A percentile compares a stretch with the other conserved stretches of the same genome.
phyloP scores from a whole-genome alignment of 257 asterid species.

The Capsicum chinense region DNA sequence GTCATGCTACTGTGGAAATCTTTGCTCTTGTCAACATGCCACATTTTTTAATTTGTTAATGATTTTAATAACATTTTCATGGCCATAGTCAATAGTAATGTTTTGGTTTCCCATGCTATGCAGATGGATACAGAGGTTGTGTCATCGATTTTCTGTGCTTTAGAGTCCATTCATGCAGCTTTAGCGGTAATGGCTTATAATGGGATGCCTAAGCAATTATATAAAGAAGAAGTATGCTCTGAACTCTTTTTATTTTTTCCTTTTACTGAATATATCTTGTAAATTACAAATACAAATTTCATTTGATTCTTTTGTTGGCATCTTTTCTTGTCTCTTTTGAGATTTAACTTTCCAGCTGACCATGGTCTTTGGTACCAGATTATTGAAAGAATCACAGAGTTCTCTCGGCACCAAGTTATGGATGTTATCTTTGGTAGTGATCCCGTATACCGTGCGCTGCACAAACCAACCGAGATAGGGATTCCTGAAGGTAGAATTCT shows the following conservation, averaged over 20 bases:
- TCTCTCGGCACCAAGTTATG: constrained; percentile 90
- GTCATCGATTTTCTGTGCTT: constrained; percentile 71
- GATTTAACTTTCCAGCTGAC: constrained; percentile 36
- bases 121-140: constrained; percentile 89
- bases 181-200: constrained; percentile 79
- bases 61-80: not conserved
- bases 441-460: constrained; percentile 91
- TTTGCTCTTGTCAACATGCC: not conserved
- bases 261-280: not conserved
- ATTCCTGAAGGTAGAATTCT: constrained; percentile 64
- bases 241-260: not conserved
- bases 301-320: constrained; percentile 19
- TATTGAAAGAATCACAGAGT: constrained; percentile 94
- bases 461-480: constrained; percentile 71
- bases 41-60: not conserved
- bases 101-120: constrained; percentile 36
- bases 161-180: constrained; percentile 96
- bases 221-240: constrained; percentile 85
- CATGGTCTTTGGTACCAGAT: constrained; percentile 56
- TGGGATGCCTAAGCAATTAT: constrained; percentile 93
- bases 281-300: constrained; percentile 8
- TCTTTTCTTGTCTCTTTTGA: constrained; percentile 18
- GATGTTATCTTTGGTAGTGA: constrained; percentile 90
- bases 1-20: constrained; percentile 11
- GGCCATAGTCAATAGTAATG: constrained; percentile 12